These are phyloP conservation scores for Claviceps sorghi DNA, from an alignment of 2,329 filamentous ascomycete species.

Conservation along the genomic window DNA sequence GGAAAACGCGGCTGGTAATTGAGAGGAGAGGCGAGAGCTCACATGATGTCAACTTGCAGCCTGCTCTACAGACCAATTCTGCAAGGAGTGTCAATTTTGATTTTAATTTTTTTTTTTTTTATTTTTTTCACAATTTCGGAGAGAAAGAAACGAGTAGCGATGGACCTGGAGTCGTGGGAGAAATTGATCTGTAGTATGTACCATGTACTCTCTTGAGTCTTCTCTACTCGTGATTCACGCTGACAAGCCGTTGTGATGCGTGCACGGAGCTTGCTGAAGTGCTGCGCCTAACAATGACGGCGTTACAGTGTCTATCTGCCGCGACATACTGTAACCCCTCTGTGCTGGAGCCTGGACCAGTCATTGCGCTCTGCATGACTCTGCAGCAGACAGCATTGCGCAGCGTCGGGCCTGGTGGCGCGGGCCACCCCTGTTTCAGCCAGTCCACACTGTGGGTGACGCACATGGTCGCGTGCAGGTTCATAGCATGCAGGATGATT, in stretches of 20 bases:
- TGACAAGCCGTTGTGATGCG: background rate
- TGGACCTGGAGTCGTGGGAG: background rate
- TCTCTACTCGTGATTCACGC: background rate
- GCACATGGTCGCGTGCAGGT: background rate
- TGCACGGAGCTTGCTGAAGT: background rate
- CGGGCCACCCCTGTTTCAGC: background rate
- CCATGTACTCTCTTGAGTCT: background rate
- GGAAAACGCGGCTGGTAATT: background rate
- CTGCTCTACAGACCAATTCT: background rate
- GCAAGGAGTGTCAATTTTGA: background rate
- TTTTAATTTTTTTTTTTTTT: too few species aligned
- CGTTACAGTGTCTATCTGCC: background rate
- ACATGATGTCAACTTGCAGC: background rate
- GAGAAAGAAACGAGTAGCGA: background rate
- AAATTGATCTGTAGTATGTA: background rate
- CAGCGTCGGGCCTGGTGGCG: background rate
- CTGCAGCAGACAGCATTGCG: background rate
- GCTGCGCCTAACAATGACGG: background rate
- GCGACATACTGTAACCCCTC: background rate
- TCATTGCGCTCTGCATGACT: background rate
- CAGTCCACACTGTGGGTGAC: slow-evolving; percentile 8
- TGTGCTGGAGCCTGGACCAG: background rate
- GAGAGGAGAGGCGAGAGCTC: background rate
- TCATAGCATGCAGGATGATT: background rate
- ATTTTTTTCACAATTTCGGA: background rate